Evolutionary conservation across 1,284 basidiomycete species (phyloP).

Genomic region (Malassezia cuniculi): DNA sequence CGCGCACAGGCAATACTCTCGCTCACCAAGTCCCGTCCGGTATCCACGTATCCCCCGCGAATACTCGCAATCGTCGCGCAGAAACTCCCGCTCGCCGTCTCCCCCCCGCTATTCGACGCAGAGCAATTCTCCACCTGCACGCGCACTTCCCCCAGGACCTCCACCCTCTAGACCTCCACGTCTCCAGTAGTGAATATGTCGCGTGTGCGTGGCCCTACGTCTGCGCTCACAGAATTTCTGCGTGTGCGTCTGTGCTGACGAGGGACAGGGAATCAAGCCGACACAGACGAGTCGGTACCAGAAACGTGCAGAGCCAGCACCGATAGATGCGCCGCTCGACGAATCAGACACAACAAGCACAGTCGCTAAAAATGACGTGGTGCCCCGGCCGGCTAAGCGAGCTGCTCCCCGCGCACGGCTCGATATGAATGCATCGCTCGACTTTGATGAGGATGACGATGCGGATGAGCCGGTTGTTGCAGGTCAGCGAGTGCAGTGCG

Average conservation of each 20-base stretch:
- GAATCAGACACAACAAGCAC: no score
- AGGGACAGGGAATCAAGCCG: slow-evolving; percentile 5
- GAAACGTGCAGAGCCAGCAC: slow-evolving; percentile 24
- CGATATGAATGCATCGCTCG: slow-evolving; percentile 24
- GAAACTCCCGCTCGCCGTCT: slow-evolving; percentile 2
- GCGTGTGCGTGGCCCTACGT: slow-evolving; percentile 67
- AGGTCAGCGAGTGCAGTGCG: slow-evolving; percentile 69
- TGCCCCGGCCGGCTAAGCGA: no score
- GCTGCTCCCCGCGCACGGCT: slow-evolving; percentile 11
- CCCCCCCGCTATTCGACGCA: slow-evolving; percentile 1
- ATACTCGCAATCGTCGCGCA: neutral
- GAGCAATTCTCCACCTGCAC: neutral
- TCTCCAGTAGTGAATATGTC: slow-evolving; percentile 12
- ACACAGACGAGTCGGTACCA: slow-evolving; percentile 28
- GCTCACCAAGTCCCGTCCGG: neutral
- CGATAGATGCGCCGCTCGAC: no score
- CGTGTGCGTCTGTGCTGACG: slow-evolving; percentile 51
- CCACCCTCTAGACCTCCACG: slow-evolving; percentile 6
- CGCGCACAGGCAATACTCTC: neutral
- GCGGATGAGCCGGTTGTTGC: slow-evolving; percentile 53
- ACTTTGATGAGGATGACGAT: slow-evolving; percentile 52
- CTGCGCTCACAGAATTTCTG: slow-evolving; percentile 81
- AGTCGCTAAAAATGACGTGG: no score
- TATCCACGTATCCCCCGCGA: neutral
- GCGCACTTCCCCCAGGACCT: slow-evolving; percentile 5